A percentile compares a stretch with the other conserved stretches of the same genome.
These are phyloP conservation scores for Lachnellula hyalina DNA, from an alignment of 2,329 filamentous ascomycete species.

Conservation along the genomic window DNA sequence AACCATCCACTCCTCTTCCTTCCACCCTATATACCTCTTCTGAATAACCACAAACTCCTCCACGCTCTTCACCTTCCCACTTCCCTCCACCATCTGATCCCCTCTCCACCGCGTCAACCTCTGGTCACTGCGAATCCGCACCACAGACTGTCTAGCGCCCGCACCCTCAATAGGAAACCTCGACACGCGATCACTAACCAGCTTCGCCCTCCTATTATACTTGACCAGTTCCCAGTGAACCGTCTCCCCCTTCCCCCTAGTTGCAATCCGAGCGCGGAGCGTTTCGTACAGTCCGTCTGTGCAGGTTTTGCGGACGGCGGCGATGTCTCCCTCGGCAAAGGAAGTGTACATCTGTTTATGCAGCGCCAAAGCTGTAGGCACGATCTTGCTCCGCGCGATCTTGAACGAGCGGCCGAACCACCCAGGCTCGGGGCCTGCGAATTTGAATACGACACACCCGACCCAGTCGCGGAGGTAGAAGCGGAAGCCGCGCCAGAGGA, in stretches of 20 bases:
- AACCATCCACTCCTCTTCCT: slow-evolving; percentile 52
- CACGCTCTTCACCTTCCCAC: slow-evolving; percentile 47
- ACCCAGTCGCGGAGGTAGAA: slow-evolving; percentile 18
- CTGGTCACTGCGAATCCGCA: slow-evolving; percentile 54
- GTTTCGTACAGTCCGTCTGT: slow-evolving; percentile 44
- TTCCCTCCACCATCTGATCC: slow-evolving; percentile 39
- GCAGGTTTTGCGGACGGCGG: slow-evolving; percentile 49
- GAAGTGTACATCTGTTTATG: slow-evolving; percentile 57
- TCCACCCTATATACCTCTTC: slow-evolving; percentile 38
- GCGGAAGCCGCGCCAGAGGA: slow-evolving; percentile 25
- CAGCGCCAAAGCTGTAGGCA: slow-evolving; percentile 51
- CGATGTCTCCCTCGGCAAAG: slow-evolving; percentile 53
- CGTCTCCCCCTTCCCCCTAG: slow-evolving; percentile 41
- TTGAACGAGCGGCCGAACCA: slow-evolving; percentile 34
- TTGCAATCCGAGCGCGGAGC: slow-evolving; percentile 49
- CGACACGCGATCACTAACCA: slow-evolving; percentile 48
- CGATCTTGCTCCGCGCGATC: slow-evolving; percentile 37
- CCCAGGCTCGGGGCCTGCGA: slow-evolving; percentile 12
- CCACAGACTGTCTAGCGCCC: slow-evolving; percentile 53
- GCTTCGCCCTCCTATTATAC: slow-evolving; percentile 37
- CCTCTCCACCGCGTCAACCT: slow-evolving; percentile 37
- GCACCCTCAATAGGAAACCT: slow-evolving; percentile 40
- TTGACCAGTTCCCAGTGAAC: slow-evolving; percentile 50
- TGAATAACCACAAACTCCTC: slow-evolving; percentile 62
- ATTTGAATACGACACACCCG: slow-evolving; percentile 16